A percentile compares a stretch with the other conserved stretches of the same genome.
These are phyloP conservation scores for Aspergillus awamori DNA, from an alignment of 2,329 filamentous ascomycete genomes.

Conservation along the genomic window DNA sequence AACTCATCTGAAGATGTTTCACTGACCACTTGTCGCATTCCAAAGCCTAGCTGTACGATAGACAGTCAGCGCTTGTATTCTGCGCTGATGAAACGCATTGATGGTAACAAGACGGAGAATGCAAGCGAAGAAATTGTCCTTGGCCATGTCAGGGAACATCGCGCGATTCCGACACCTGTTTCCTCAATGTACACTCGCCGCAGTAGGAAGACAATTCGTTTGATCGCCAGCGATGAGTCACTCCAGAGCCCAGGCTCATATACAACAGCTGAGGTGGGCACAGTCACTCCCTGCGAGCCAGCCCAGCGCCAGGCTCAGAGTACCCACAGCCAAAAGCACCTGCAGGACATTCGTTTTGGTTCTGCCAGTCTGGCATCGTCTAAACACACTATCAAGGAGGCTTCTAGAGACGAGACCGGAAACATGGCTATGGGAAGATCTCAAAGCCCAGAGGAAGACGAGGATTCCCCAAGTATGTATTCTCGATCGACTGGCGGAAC, in stretches of 20 bases:
- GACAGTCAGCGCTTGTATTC: slow-evolving; percentile 48
- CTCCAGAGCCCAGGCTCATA: slow-evolving; percentile 35
- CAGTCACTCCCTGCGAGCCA: slow-evolving; percentile 26
- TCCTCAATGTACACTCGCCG: slow-evolving; percentile 29
- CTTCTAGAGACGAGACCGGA: slow-evolving; percentile 23
- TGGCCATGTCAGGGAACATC: slow-evolving; percentile 36
- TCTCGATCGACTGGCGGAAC: slow-evolving; percentile 45
- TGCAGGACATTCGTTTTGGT: neutral
- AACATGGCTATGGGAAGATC: slow-evolving; percentile 18
- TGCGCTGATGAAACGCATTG: slow-evolving; percentile 47
- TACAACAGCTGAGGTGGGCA: slow-evolving; percentile 30
- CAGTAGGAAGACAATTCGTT: slow-evolving; percentile 35
- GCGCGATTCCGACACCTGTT: slow-evolving; percentile 32
- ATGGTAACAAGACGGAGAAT: slow-evolving; percentile 22
- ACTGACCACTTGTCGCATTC: slow-evolving; percentile 20
- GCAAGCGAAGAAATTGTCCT: slow-evolving; percentile 29
- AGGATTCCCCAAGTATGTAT: slow-evolving; percentile 46
- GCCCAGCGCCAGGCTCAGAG: slow-evolving; percentile 5
- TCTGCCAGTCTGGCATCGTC: neutral
- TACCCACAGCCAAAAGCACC: neutral
- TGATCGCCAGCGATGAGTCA: slow-evolving; percentile 35
- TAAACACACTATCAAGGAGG: slow-evolving; percentile 7
- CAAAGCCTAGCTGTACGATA: slow-evolving; percentile 28
- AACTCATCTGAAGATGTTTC: neutral
- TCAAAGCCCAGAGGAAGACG: slow-evolving; percentile 11